phyloP scores from a whole-genome alignment of 2,329 filamentous ascomycete genomes.

The Paraphoma chrysanthemicola region DNA sequence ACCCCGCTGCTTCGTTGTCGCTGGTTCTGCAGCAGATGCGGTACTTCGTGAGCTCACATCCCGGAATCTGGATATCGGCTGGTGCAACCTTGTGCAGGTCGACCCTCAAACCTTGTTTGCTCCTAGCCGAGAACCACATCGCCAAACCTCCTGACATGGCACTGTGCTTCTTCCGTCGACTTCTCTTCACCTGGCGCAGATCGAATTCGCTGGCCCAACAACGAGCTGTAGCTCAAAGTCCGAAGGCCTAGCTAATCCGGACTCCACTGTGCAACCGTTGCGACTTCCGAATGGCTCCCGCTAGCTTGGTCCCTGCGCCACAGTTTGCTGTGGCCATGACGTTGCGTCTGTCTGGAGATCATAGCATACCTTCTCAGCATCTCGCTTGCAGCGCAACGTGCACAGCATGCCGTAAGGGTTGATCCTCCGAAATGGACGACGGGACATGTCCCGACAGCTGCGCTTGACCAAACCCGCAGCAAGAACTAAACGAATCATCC shows the following conservation, averaged over 20 bases:
- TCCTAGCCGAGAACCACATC: not conserved
- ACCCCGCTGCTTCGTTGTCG: not conserved
- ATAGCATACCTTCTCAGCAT: not conserved
- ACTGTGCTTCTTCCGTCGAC: not conserved
- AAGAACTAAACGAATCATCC: not conserved
- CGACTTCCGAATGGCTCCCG: not conserved
- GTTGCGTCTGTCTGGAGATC: not conserved
- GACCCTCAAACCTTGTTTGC: not conserved
- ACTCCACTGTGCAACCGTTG: not conserved
- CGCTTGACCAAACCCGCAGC: not conserved
- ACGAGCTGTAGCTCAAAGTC: not conserved
- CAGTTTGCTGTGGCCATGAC: conserved; percentile 2
- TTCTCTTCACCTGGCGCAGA: not conserved
- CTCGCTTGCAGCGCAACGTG: not conserved
- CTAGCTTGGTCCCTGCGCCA: conserved; percentile 3
- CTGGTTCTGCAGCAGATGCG: not conserved
- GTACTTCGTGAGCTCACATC: not conserved
- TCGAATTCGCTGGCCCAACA: not conserved
- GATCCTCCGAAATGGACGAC: not conserved
- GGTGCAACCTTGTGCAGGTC: not conserved
- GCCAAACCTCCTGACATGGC: not conserved
- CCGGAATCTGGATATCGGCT: conserved; percentile 1
- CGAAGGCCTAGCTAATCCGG: not conserved
- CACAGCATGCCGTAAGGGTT: conserved; percentile 6
- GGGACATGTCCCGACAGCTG: not conserved